Evolutionary conservation across 202 grass and related monocot species (phyloP).

Genomic region (Panicum virgatum): DNA sequence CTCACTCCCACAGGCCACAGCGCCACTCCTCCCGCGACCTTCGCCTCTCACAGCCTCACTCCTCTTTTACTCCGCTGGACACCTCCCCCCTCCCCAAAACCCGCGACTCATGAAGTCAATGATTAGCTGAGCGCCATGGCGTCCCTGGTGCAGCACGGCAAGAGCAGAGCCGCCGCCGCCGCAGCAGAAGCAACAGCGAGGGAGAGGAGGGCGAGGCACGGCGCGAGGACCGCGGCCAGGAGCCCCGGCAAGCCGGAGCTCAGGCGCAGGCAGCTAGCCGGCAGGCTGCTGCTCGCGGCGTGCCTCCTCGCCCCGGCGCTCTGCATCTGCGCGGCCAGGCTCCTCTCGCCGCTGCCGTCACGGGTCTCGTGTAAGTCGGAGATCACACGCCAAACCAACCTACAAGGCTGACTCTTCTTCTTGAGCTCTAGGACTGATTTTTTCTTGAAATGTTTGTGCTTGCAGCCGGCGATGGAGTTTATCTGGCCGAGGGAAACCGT

Average conservation of each 20-base stretch:
- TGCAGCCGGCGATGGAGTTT: constrained; percentile 23
- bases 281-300: constrained; percentile 35
- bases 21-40: background rate
- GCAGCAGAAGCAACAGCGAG: background rate
- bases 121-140: constrained; percentile 21
- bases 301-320: constrained; percentile 28
- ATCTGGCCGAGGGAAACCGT: background rate
- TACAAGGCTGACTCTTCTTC: no score
- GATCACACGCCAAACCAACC: background rate
- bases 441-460: background rate
- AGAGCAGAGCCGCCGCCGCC: constrained; percentile 18
- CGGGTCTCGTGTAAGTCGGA: constrained; percentile 22
- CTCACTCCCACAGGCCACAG: background rate
- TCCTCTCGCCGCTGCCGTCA: background rate
- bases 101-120: background rate
- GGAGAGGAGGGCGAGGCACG: constrained; percentile 29
- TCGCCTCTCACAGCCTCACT: background rate
- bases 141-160: constrained; percentile 24
- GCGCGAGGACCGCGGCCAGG: background rate
- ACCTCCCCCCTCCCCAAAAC: background rate
- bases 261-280: constrained; percentile 12
- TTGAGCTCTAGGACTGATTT: background rate
- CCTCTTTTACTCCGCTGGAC: background rate
- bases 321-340: constrained; percentile 26
- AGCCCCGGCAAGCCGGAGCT: constrained; percentile 2